These are phyloP conservation scores for Paramecium caudatum DNA, from an alignment of 73 alveolate species.

Conservation along the genomic window DNA sequence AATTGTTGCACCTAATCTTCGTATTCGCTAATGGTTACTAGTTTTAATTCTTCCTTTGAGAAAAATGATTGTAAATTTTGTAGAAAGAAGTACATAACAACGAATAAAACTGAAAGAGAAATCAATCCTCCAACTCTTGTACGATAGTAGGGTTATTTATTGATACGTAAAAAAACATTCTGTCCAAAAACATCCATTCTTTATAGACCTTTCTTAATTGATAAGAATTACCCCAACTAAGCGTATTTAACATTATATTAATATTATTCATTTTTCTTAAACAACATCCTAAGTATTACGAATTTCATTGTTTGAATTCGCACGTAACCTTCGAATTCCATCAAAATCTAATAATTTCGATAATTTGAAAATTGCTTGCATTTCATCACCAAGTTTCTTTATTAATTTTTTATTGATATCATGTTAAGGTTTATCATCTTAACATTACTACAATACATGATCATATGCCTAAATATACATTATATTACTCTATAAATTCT, in stretches of 20 bases:
- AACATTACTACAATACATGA: background rate
- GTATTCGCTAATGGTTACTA: background rate
- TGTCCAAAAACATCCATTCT: constrained; percentile 39
- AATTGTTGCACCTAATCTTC: constrained; percentile 1
- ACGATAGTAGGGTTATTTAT: constrained; percentile 11
- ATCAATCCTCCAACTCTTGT: background rate
- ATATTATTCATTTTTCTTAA: no score
- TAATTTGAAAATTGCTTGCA: background rate
- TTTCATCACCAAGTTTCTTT: background rate
- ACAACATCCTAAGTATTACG: no score
- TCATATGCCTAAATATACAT: background rate
- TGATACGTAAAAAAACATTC: constrained; percentile 8
- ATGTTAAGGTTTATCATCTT: background rate
- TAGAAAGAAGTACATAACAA: background rate
- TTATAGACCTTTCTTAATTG: background rate
- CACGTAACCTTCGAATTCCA: background rate
- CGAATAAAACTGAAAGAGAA: background rate
- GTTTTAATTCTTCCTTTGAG: constrained; percentile 10
- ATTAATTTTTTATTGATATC: background rate
- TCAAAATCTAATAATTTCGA: background rate
- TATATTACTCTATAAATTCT: background rate
- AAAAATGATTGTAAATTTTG: constrained; percentile 7
- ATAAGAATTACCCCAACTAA: background rate
- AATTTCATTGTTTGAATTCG: background rate
- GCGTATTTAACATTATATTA: no score